Evolutionary conservation across 148 eudicot genomes (phyloP).

Genomic region (Drosera capensis): DNA sequence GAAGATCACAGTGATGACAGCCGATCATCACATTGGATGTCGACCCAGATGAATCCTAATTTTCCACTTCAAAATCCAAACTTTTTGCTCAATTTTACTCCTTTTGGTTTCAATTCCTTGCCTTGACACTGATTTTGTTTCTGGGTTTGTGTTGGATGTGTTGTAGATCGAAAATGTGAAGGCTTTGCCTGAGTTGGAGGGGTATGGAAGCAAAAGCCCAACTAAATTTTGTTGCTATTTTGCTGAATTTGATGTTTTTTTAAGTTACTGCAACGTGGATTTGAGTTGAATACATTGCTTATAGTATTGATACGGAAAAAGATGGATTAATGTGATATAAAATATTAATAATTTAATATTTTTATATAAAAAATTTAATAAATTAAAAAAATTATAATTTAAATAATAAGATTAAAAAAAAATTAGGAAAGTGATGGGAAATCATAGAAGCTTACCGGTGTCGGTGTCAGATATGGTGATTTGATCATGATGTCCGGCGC

Average conservation of each 20-base stretch:
- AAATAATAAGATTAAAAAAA: no score
- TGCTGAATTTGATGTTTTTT: not conserved
- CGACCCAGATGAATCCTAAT: no score
- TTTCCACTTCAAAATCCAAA: no score
- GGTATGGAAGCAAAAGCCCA: constrained; percentile 18
- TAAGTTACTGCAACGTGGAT: not conserved
- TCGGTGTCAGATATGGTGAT: constrained; percentile 81
- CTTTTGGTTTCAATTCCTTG: not conserved
- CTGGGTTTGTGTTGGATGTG: not conserved
- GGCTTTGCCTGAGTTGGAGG: constrained; percentile 93
- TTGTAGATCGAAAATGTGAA: constrained; percentile 85
- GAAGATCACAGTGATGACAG: no score
- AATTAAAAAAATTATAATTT: no score
- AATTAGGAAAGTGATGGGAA: constrained; percentile 86
- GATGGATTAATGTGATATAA: constrained; percentile 44
- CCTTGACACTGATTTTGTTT: not conserved
- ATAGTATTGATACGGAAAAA: not conserved
- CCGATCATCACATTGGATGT: no score
- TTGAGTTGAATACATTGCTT: not conserved
- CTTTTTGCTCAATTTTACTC: not conserved
- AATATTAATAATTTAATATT: constrained; percentile 68
- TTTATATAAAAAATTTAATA: no score
- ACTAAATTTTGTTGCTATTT: not conserved
- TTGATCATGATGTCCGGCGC: constrained; percentile 65
- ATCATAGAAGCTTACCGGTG: constrained; percentile 49